phyloP scores from a whole-genome alignment of 179 eudicot species.

The Pouteria campechiana region DNA sequence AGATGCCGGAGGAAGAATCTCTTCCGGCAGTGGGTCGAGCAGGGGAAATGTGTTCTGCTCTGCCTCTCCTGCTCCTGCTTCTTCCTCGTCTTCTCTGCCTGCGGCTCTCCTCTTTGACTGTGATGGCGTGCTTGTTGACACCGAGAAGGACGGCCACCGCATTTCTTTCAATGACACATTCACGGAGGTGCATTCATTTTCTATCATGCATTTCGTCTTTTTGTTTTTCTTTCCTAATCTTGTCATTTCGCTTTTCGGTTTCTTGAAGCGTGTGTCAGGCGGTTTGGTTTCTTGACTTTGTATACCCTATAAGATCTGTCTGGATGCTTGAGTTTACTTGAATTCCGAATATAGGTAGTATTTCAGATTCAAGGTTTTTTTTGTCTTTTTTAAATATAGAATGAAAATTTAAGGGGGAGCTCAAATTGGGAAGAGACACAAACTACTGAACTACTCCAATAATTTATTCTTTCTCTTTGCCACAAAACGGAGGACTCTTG shows the following conservation, averaged over 20 bases:
- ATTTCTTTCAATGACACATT: slow-evolving; percentile 93
- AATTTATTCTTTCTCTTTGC: too few species aligned
- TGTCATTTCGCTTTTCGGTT: not conserved
- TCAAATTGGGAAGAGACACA: too few species aligned
- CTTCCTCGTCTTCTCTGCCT: slow-evolving; percentile 41
- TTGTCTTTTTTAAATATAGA: too few species aligned
- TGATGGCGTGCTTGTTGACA: slow-evolving; percentile 96
- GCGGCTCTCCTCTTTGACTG: slow-evolving; percentile 90
- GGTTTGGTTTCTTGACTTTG: too few species aligned
- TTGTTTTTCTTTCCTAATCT: not conserved
- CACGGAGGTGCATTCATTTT: slow-evolving; percentile 40
- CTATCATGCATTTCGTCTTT: not conserved
- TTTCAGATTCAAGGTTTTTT: too few species aligned
- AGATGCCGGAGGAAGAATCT: too few species aligned
- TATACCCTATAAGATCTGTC: too few species aligned
- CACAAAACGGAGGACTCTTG: too few species aligned
- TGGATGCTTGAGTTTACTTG: too few species aligned
- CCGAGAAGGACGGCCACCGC: slow-evolving; percentile 93
- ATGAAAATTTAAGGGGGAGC: too few species aligned
- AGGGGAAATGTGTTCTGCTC: slow-evolving; percentile 34
- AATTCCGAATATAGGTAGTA: too few species aligned
- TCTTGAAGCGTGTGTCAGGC: not conserved
- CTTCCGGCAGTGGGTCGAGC: not conserved
- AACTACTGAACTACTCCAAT: too few species aligned
- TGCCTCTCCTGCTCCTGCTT: slow-evolving; percentile 13